These are phyloP conservation scores for Diaporthe sp. DNA, from an alignment of 2,329 filamentous ascomycete species.

Conservation along the genomic window DNA sequence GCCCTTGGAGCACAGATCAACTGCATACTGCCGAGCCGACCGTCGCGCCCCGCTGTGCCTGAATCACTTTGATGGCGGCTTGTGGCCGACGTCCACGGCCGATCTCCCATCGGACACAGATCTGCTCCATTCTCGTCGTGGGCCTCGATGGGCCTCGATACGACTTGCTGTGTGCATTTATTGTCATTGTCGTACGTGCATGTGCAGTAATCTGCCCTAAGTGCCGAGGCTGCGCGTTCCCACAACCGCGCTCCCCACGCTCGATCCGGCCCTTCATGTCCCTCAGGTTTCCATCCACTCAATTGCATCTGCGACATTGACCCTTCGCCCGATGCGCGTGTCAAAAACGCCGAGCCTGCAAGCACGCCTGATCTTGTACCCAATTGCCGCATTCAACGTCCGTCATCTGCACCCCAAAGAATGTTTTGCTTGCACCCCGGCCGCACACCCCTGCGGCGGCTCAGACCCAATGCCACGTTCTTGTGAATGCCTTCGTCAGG, in stretches of 20 bases:
- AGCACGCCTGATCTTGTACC: neutral
- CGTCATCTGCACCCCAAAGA: neutral
- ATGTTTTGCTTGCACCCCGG: neutral
- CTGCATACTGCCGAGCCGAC: conserved; percentile 4
- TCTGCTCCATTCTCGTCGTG: conserved; percentile 16
- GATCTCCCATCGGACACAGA: conserved; percentile 15
- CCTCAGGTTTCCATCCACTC: conserved; percentile 6
- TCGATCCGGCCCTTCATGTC: conserved; percentile 5
- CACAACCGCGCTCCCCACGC: conserved; percentile 8
- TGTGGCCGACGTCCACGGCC: conserved; percentile 16
- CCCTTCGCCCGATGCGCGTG: neutral
- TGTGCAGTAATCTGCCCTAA: neutral
- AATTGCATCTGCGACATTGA: conserved; percentile 20
- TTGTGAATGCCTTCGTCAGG: neutral
- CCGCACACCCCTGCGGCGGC: neutral
- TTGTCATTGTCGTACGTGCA: neutral
- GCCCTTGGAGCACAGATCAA: conserved; percentile 5
- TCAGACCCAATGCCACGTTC: neutral
- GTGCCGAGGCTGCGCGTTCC: conserved; percentile 17
- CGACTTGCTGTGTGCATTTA: neutral
- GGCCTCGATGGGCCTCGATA: conserved; percentile 20
- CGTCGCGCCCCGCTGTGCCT: conserved; percentile 9
- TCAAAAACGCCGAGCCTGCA: conserved; percentile 13
- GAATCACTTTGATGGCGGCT: conserved; percentile 10
- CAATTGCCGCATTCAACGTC: conserved; percentile 2